Evolutionary conservation across 164 flowering plant species (phyloP), one percentile per base, ranked within the genome.

Genomic region (Akebia trifoliata): DNA sequence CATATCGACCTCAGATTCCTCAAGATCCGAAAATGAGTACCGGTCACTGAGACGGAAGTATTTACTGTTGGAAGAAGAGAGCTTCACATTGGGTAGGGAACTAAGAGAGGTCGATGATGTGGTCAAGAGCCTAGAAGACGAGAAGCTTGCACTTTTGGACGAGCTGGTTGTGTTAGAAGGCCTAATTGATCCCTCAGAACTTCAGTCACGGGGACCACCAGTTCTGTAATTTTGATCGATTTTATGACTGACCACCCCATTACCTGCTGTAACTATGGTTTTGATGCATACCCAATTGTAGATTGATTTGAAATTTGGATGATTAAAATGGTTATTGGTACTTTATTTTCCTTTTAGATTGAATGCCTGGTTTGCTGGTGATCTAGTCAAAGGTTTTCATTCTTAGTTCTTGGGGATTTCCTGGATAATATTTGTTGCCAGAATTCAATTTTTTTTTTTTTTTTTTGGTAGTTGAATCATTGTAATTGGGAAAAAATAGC

Each of bases 131-230:
- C 78, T 91, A 58, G 93, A 88, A 68, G 75, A 81, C 3, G 92
- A 88, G 74, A 91, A 91, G 73, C 66, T 62, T 30, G 74, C 82
- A 0, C 85, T 91, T 15, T 54, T 91, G 72, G 98, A 88, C 66
- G 79, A 88, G 64, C 98, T 91, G 62, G 86, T 88, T 30, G 96
- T 88, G 62, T 67, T 91, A 55, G 98, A 91, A 78, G 98, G 98
- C 62, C 74, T 91, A 22, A 63, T 91, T 59, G 95, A 88, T 75
- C 96, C 92, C 36, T 73, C 87, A 26, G 84, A 84, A 30, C 36
- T 82, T 58, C 77, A 71, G 49, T 56, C 73, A 17, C 64, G 14
- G 7, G 58, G 47, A 14, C 12, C 25, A 45, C 57, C 57, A 17
- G 8, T 44, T 40, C 2, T 35, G 44, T 64, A 51, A 56, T 21